Evolutionary conservation across 768 basidiomycete species (phyloP), one percentile per base, ranked within the genome.

Genomic region (Hygrophorus pudorinus): DNA sequence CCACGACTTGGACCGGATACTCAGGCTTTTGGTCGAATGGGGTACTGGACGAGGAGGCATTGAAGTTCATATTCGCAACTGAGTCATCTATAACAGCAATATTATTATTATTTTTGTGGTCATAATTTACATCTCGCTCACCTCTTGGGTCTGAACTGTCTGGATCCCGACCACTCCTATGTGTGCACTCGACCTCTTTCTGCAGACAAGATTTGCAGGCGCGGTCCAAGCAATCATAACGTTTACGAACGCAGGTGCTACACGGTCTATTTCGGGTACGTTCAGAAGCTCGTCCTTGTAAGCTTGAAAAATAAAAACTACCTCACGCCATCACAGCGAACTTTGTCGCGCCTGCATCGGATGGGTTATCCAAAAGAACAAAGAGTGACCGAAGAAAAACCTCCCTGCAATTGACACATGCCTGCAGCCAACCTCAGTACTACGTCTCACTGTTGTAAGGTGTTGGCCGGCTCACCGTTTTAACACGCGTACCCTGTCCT

Each of bases 371-470:
- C 44, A 8, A 41, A 30, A 39, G 16, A 24, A 48, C 38, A 38
- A 31, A 14, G 30, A 41, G 38, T 38, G 34, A 43, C 7, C 7
- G 5, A 41, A 29, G n/a, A 13, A 32, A 31, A 51, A 37, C 63
- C 59, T 63, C 67, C 77, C 78, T 78, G 70, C 79, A 80, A 49
- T 61, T 71, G 47, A 69, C 62, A 55, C 78, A 80, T 41, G 79
- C 78, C 78, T 80, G 51, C 18, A 33, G 45, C 13, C 38, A 48
- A 30, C n/a, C 32, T 32, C 24, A 27, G n/a, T 43, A 41, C 41
- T 44, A 7, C 7, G 24, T 24, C 7, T 24, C 24, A 48, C 51
- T 34, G 30, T 46, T 42, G 45, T 48, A 44, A 40, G 41, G 53
- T 32, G 48, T 37, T 8, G n/a, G 42, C 33, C 44, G 9, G 53